A percentile compares a stretch with the other conserved stretches of the same genome.
Conservation (phyloP, 2,329 filamentous ascomycete genomes). For the Sordariomycetes sp. region DNA sequence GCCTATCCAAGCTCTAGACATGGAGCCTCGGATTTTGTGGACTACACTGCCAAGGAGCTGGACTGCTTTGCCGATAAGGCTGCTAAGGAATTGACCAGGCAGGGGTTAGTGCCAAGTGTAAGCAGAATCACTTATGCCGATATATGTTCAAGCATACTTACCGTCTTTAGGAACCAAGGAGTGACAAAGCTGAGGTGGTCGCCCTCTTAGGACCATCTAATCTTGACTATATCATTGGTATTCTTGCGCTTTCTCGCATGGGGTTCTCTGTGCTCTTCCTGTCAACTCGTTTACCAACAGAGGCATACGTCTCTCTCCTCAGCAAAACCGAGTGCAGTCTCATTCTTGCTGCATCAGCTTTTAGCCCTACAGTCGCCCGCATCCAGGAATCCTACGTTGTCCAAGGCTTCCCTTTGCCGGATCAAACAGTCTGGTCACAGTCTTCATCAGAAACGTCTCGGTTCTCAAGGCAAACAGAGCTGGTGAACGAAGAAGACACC, state of each 20-base stretch:
- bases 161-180: not conserved
- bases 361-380: not conserved
- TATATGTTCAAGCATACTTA: no score
- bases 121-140: no score
- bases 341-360: not conserved
- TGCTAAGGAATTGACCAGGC: not conserved
- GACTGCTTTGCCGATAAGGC: not conserved
- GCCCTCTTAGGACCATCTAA: slow-evolving; percentile 36
- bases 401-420: not conserved
- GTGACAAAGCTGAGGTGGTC: slow-evolving; percentile 12
- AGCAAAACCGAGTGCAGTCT: slow-evolving; percentile 24
- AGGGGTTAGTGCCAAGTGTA: not conserved
- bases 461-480: not conserved
- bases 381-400: not conserved
- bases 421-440: not conserved
- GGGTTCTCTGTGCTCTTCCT: slow-evolving; percentile 42
- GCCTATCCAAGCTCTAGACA: not conserved
- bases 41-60: not conserved
- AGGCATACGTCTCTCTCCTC: slow-evolving; percentile 36
- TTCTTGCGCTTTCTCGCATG: slow-evolving; percentile 39
- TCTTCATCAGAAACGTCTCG: not conserved
- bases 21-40: not conserved
- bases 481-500: slow-evolving; percentile 1
- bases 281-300: slow-evolving; percentile 39
- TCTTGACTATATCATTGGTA: slow-evolving; percentile 39